phyloP scores from a whole-genome alignment of 441 rosid species.

The Mallotus repandus region DNA sequence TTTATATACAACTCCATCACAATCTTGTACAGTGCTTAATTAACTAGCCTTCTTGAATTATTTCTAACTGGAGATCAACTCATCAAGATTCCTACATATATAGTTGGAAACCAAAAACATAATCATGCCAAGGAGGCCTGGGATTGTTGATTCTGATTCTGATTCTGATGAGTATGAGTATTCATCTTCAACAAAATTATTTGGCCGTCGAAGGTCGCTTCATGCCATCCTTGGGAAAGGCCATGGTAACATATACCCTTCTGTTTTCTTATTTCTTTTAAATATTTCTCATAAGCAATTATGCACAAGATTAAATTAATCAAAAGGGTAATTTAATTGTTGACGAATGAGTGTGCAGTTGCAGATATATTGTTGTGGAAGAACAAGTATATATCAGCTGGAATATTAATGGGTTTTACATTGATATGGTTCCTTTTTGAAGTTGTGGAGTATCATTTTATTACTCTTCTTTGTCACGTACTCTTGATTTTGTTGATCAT shows the following conservation, averaged over 20 bases:
- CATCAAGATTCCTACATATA: too few species aligned
- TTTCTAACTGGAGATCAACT: too few species aligned
- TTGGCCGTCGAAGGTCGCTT: background rate
- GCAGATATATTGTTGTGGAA: slow-evolving; percentile 56
- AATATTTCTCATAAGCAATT: background rate
- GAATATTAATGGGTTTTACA: slow-evolving; percentile 38
- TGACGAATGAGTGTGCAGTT: slow-evolving; percentile 32
- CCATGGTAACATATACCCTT: background rate
- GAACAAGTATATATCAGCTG: slow-evolving; percentile 46
- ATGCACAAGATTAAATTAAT: background rate
- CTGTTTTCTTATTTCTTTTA: slow-evolving; percentile 5
- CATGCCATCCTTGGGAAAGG: slow-evolving; percentile 12
- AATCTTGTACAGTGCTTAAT: background rate
- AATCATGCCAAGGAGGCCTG: background rate
- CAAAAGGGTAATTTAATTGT: background rate
- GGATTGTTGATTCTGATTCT: slow-evolving; percentile 15
- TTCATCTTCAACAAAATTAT: background rate
- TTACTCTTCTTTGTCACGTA: slow-evolving; percentile 48
- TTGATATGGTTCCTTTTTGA: slow-evolving; percentile 54
- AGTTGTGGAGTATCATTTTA: slow-evolving; percentile 50
- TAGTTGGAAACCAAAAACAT: too few species aligned
- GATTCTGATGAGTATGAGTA: slow-evolving; percentile 6
- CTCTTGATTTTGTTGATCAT: slow-evolving; percentile 33
- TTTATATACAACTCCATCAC: background rate
- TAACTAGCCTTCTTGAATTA: too few species aligned